Conservation (phyloP, 768 basidiomycete species). For the Ramaria sp. region DNA sequence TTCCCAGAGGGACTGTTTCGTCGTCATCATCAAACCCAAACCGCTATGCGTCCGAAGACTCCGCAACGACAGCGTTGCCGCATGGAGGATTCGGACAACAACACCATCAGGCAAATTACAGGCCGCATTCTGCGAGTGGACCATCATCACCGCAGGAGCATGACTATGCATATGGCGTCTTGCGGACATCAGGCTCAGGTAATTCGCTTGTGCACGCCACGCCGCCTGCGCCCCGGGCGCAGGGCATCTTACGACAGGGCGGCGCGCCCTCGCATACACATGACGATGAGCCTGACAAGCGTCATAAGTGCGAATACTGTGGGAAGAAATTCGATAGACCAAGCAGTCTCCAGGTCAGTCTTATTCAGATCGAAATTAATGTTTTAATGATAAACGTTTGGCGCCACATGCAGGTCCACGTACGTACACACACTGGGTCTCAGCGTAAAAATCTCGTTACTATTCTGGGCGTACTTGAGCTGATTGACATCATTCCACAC, state of each 20-base stretch:
- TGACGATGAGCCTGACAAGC: background rate
- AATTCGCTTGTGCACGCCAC: background rate
- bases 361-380: background rate
- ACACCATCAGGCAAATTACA: background rate
- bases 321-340: conserved; percentile 7
- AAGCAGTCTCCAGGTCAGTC: conserved; percentile 2
- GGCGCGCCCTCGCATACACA: background rate
- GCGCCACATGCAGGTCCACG: background rate
- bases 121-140: too few species aligned
- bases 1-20: background rate
- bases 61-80: background rate
- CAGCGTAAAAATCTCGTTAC: background rate
- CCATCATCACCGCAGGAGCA: background rate
- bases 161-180: background rate
- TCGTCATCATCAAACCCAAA: too few species aligned
- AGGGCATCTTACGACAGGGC: background rate
- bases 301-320: conserved; percentile 7
- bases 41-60: background rate
- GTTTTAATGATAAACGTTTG: background rate
- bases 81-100: too few species aligned
- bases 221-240: background rate
- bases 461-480: background rate
- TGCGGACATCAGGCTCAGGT: background rate
- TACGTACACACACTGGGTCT: conserved; percentile 1
- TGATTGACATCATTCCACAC: background rate